Conservation (phyloP, 495 filamentous ascomycete species). For the Tuber indicum region DNA sequence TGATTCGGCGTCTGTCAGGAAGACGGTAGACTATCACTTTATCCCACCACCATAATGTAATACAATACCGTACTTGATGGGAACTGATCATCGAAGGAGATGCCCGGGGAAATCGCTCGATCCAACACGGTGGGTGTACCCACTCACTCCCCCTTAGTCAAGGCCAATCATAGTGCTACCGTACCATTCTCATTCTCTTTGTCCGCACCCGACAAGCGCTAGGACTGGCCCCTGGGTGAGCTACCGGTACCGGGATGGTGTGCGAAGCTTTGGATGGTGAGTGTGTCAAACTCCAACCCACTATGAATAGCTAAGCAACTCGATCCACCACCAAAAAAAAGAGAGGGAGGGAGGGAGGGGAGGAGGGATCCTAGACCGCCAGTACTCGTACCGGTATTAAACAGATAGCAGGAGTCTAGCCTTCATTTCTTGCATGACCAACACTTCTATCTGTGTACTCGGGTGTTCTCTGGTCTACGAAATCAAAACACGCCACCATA, state of each 20-base stretch:
- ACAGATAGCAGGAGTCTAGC: not conserved
- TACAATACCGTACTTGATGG: not conserved
- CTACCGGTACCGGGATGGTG: not conserved
- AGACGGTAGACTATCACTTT: not conserved
- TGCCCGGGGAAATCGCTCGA: not conserved
- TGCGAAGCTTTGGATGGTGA: not conserved
- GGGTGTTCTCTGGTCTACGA: not conserved
- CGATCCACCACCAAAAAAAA: not conserved
- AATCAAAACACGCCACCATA: not conserved
- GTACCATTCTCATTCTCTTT: not conserved
- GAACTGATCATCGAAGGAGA: not conserved
- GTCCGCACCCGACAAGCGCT: not conserved
- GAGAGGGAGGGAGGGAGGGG: too few species aligned
- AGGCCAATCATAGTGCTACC: not conserved
- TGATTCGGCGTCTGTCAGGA: not conserved
- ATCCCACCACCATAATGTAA: not conserved
- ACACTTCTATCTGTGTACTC: not conserved
- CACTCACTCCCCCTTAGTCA: not conserved
- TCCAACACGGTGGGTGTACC: not conserved
- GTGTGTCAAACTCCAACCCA: not conserved
- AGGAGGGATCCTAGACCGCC: not conserved
- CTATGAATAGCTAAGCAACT: not conserved
- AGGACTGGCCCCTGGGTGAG: not conserved
- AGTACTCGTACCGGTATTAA: not conserved
- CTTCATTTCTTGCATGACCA: not conserved